These are phyloP conservation scores for Termitomyces sp. DNA, from an alignment of 768 basidiomycete species.

Conservation along the genomic window DNA sequence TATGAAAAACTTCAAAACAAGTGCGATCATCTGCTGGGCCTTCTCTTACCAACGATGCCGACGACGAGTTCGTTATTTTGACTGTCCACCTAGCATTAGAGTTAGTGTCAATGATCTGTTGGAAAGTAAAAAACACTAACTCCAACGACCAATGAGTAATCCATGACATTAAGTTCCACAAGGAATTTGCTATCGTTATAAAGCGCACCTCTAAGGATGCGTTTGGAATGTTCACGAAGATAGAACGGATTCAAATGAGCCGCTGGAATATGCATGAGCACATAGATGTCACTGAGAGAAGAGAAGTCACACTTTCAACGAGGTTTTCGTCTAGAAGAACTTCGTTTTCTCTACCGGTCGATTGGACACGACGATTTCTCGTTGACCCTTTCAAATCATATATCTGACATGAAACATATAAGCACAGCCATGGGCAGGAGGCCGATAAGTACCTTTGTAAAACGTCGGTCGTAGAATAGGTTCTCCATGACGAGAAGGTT, in stretches of 20 bases:
- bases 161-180: conserved; percentile 93
- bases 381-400: conserved; percentile 98
- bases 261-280: conserved; percentile 38
- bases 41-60: conserved; percentile 86
- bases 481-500: conserved; percentile 98
- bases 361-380: conserved; percentile 87
- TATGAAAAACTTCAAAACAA: conserved; percentile 21
- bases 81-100: conserved; percentile 61
- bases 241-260: conserved; percentile 88
- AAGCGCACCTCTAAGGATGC: conserved; percentile 83
- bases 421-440: not conserved
- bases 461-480: conserved; percentile 87
- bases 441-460: conserved; percentile 61
- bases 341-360: conserved; percentile 87
- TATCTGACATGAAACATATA: conserved; percentile 45
- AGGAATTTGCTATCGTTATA: conserved; percentile 96
- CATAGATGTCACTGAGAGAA: not conserved
- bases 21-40: not conserved
- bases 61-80: conserved; percentile 87
- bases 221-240: conserved; percentile 93
- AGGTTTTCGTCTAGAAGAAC: conserved; percentile 96
- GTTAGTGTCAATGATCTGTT: not conserved
- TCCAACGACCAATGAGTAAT: conserved; percentile 94
- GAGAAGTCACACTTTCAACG: conserved; percentile 63
- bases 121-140: conserved; percentile 19